Evolutionary conservation across 2,329 filamentous ascomycete species (phyloP).

Genomic region (Talaromyces sp.): DNA sequence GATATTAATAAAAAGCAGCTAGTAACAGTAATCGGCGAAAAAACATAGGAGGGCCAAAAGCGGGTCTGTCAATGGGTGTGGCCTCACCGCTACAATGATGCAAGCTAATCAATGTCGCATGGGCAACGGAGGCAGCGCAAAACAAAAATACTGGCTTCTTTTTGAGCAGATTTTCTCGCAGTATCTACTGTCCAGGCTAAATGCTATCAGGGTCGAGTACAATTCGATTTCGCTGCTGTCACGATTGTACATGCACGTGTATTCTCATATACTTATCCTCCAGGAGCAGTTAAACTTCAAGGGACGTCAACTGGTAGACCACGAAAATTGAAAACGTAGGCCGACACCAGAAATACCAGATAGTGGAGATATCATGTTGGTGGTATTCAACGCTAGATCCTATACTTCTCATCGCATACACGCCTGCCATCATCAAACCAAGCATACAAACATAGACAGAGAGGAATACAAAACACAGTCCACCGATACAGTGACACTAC

Average conservation of each 20-base stretch:
- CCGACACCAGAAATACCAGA: neutral
- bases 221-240: no score
- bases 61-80: neutral
- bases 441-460: neutral
- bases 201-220: no score
- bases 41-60: neutral
- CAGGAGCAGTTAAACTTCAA: no score
- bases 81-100: neutral
- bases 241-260: no score
- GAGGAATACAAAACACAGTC: neutral
- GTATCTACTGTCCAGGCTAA: no score
- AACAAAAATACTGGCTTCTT: no score
- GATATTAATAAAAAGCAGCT: neutral
- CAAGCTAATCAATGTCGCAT: neutral
- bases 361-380: neutral
- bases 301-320: no score
- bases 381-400: neutral
- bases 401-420: neutral
- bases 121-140: neutral
- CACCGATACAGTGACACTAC: constrained; percentile 2
- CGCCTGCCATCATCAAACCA: neutral
- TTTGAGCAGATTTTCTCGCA: no score
- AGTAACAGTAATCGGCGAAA: neutral
- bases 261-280: no score
- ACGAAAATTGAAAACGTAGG: neutral